These are phyloP conservation scores for Coemansia sp. DNA, from an alignment of 192 early-diverging fungal genomes.

Conservation along the genomic window DNA sequence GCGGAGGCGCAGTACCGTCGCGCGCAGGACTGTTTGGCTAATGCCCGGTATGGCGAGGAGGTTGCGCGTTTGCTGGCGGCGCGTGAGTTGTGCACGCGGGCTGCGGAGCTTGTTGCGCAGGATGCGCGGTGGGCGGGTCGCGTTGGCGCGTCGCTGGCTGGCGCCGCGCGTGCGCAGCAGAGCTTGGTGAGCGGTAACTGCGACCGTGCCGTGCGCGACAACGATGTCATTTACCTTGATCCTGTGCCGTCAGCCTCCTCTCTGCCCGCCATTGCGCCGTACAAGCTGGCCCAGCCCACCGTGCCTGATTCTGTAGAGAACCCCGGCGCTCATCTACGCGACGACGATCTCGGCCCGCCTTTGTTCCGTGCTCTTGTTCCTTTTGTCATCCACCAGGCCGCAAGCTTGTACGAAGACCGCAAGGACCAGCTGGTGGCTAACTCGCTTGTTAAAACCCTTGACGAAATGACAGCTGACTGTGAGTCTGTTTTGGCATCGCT, in stretches of 20 bases:
- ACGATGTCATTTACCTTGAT: conserved; percentile 87
- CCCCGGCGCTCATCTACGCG: conserved; percentile 65
- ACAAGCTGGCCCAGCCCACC: conserved; percentile 71
- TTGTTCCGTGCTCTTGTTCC: conserved; percentile 84
- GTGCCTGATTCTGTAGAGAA: conserved; percentile 58
- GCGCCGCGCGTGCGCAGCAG: conserved; percentile 46
- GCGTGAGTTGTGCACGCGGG: conserved; percentile 34
- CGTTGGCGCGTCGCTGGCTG: conserved; percentile 25
- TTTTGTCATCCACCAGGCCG: conserved; percentile 88
- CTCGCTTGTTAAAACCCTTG: conserved; percentile 60
- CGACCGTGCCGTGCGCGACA: conserved; percentile 77
- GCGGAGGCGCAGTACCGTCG: conserved; percentile 80
- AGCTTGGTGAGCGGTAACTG: conserved; percentile 53
- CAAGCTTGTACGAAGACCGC: conserved; percentile 79
- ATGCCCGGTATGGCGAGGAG: conserved; percentile 82
- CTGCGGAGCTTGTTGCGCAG: conserved; percentile 24
- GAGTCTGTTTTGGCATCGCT: conserved; percentile 68
- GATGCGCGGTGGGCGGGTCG: conserved; percentile 45
- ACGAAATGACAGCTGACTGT: conserved; percentile 66
- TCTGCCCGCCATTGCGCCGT: conserved; percentile 60
- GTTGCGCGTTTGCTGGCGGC: conserved; percentile 65
- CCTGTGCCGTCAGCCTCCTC: conserved; percentile 62
- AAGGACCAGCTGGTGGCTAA: conserved; percentile 74
- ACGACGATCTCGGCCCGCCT: conserved; percentile 68
- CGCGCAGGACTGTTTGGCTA: conserved; percentile 66